Percentiles rank a stretch among this genome's conserved stretches.
Conservation (phyloP, 1,139 yeast genomes). For the Pichia sp. region DNA sequence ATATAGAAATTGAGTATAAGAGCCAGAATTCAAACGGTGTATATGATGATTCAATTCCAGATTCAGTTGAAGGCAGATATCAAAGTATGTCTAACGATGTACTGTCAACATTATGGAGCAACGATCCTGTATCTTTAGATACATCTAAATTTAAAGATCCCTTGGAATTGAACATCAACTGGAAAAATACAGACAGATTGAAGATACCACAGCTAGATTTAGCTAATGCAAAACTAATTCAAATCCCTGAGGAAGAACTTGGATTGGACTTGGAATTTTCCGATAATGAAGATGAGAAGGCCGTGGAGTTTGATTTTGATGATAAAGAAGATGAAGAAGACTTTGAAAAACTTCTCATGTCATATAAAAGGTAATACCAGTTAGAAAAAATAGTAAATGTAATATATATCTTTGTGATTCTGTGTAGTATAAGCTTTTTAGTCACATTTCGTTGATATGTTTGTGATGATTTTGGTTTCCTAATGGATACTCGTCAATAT, state of each 20-base stretch:
- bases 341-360: no score
- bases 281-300: constrained; percentile 8
- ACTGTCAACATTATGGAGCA: constrained; percentile 13
- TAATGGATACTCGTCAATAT: no score
- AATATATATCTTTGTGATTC: no score
- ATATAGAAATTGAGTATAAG: constrained; percentile 31
- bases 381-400: no score
- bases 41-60: constrained; percentile 9
- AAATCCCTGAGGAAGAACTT: constrained; percentile 4
- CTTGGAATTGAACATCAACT: constrained; percentile 11
- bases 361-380: no score
- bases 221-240: not conserved
- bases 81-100: constrained; percentile 12
- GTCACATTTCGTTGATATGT: no score
- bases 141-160: constrained; percentile 17
- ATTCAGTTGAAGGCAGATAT: constrained; percentile 5
- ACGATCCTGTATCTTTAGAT: constrained; percentile 6
- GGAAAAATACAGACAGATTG: not conserved
- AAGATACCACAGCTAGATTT: not conserved
- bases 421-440: no score
- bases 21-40: constrained; percentile 20
- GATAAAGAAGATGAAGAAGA: not conserved
- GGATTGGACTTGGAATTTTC: constrained; percentile 20
- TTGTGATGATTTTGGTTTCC: no score
- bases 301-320: not conserved